phyloP scores from a whole-genome alignment of 352 stramenopile species.

The Globisporangium camurandrum region DNA sequence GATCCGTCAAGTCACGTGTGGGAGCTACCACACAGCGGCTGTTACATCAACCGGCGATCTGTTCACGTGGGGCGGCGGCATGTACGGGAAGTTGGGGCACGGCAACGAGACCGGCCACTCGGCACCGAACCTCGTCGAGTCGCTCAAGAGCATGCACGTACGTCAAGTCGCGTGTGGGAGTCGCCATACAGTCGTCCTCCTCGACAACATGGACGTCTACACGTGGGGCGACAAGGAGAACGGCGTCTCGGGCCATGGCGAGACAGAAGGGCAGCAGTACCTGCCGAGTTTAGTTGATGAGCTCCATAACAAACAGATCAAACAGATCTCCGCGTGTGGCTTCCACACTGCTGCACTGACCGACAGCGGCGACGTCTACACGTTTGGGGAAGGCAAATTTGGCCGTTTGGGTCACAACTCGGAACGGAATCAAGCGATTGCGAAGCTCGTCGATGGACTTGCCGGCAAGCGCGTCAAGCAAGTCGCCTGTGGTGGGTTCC shows the following conservation, averaged over 20 bases:
- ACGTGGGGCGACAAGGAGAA: constrained; percentile 96
- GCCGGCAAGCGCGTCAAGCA: constrained; percentile 74
- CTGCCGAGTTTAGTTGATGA: constrained; percentile 87
- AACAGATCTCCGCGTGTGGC: constrained; percentile 85
- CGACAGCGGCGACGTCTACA: constrained; percentile 90
- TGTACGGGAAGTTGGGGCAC: constrained; percentile 93
- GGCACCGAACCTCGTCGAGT: constrained; percentile 91
- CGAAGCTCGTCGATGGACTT: constrained; percentile 63
- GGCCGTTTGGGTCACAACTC: constrained; percentile 79
- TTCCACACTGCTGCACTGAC: constrained; percentile 82
- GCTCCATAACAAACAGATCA: constrained; percentile 77
- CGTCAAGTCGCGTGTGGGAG: constrained; percentile 92
- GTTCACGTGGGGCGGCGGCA: constrained; percentile 92
- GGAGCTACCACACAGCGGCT: constrained; percentile 94
- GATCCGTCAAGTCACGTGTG: constrained; percentile 90
- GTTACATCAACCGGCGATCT: constrained; percentile 91
- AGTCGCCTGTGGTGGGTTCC: constrained; percentile 84
- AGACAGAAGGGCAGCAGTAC: constrained; percentile 95
- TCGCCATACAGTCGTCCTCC: constrained; percentile 90
- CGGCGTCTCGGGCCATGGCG: constrained; percentile 91
- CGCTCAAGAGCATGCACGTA: constrained; percentile 86
- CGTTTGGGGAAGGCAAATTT: constrained; percentile 90
- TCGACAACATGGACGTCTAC: constrained; percentile 87
- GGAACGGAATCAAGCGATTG: constrained; percentile 74
- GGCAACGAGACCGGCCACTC: constrained; percentile 92